These are phyloP conservation scores for Paxillus involutus DNA, from an alignment of 768 basidiomycete species.

Conservation along the genomic window DNA sequence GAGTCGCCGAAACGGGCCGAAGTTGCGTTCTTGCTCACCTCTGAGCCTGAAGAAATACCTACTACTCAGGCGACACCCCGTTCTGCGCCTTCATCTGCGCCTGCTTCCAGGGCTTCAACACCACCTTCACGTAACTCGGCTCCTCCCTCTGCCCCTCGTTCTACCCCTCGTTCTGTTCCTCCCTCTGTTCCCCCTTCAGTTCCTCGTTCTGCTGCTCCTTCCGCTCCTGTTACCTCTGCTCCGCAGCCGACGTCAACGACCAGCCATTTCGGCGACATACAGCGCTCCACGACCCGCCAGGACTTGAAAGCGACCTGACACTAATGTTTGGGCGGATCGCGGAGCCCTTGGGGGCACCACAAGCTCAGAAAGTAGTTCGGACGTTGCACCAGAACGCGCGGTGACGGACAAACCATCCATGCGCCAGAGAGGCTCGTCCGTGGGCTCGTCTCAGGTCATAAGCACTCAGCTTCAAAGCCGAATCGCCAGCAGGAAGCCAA, in stretches of 20 bases:
- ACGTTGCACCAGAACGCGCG: too few species aligned
- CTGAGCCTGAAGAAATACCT: conserved; percentile 52
- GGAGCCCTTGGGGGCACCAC: not conserved
- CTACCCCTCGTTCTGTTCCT: conserved; percentile 14
- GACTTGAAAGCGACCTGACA: conserved; percentile 19
- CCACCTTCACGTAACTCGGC: conserved; percentile 18
- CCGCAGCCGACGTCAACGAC: not conserved
- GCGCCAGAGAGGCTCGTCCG: conserved; percentile 24
- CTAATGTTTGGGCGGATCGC: conserved; percentile 31
- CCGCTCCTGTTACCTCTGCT: conserved; percentile 28
- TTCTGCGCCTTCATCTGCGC: too few species aligned
- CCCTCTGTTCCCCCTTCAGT: conserved; percentile 21
- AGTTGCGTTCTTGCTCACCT: conserved; percentile 49
- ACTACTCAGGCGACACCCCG: too few species aligned
- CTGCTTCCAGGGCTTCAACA: too few species aligned
- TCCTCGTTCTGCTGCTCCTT: too few species aligned
- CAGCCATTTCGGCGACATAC: conserved; percentile 26
- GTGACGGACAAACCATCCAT: conserved; percentile 21
- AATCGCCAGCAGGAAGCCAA: too few species aligned
- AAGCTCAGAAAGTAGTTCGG: conserved; percentile 21
- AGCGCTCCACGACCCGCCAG: conserved; percentile 26
- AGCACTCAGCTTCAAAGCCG: too few species aligned
- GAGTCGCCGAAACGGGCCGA: conserved; percentile 33
- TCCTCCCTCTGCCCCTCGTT: too few species aligned
- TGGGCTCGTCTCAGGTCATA: conserved; percentile 28